Conservation (phyloP, 2,329 filamentous ascomycete species). For the Didymella arachidicola region DNA sequence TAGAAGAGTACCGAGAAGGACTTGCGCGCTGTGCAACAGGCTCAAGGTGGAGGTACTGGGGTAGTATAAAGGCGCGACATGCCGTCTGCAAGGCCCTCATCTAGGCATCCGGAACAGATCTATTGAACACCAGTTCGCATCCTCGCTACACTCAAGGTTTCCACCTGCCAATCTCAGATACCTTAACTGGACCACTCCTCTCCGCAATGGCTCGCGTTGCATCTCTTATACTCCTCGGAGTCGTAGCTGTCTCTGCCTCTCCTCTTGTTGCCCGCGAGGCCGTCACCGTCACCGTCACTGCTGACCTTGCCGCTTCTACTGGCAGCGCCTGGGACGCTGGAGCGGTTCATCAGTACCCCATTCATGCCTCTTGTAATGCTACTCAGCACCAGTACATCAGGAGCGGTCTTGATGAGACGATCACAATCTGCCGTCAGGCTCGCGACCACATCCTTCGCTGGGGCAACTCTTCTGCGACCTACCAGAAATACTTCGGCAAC, state of each 20-base stretch:
- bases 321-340: conserved; percentile 48
- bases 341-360: conserved; percentile 55
- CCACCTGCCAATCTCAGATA: conserved; percentile 7
- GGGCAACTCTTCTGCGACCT: conserved; percentile 66
- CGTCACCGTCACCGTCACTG: conserved; percentile 35
- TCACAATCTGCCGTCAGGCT: conserved; percentile 66
- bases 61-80: conserved; percentile 33
- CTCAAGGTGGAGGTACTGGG: neutral
- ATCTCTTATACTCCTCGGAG: conserved; percentile 38
- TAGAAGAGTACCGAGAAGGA: conserved; percentile 29
- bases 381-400: conserved; percentile 66
- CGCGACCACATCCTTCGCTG: conserved; percentile 67
- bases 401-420: conserved; percentile 65
- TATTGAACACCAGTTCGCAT: conserved; percentile 30
- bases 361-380: conserved; percentile 72
- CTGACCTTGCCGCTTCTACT: conserved; percentile 21
- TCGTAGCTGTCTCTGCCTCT: conserved; percentile 38
- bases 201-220: conserved; percentile 36
- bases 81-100: conserved; percentile 25
- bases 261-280: conserved; percentile 35
- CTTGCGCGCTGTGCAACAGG: neutral
- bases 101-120: conserved; percentile 31
- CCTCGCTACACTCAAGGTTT: conserved; percentile 12
- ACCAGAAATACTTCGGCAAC: conserved; percentile 72
- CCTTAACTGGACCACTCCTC: conserved; percentile 4